Evolutionary conservation across 192 early-diverging fungal genomes (phyloP).

Genomic region (Coemansia sp.): DNA sequence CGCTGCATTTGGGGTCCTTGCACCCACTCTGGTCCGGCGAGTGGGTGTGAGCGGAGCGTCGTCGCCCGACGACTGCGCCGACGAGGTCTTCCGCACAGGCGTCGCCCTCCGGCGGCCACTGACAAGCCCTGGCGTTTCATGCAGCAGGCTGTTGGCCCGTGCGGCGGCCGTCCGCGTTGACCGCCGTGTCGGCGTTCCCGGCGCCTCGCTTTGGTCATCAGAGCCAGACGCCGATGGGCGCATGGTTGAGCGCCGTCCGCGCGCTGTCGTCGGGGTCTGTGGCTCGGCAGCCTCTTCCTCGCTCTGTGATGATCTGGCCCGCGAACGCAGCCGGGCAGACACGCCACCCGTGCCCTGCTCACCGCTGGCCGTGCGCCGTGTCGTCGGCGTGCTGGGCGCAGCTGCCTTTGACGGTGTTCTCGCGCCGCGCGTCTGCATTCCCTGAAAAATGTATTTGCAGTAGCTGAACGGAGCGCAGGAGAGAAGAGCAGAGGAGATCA

Average conservation of each 20-base stretch:
- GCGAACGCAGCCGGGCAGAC: constrained; percentile 13
- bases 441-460: no score
- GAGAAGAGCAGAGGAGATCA: no score
- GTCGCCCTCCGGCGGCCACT: constrained; percentile 9
- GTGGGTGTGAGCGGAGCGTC: constrained; percentile 7
- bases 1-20: neutral
- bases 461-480: no score
- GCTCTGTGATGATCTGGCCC: neutral
- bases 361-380: neutral
- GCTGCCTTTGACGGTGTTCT: neutral
- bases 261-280: constrained; percentile 7
- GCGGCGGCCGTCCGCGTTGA: constrained; percentile 27
- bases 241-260: constrained; percentile 11
- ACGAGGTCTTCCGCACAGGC: constrained; percentile 1
- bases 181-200: constrained; percentile 25
- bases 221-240: constrained; percentile 1
- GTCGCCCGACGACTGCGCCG: constrained; percentile 5
- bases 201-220: neutral
- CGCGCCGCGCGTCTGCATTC: constrained; percentile 11
- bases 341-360: neutral
- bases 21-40: neutral
- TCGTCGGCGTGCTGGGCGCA: constrained; percentile 3
- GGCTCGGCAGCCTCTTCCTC: constrained; percentile 9
- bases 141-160: constrained; percentile 18
- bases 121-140: constrained; percentile 8